These are phyloP conservation scores for Tetradesmus lagerheimii DNA, from an alignment of 139 green algal genomes.

Conservation along the genomic window DNA sequence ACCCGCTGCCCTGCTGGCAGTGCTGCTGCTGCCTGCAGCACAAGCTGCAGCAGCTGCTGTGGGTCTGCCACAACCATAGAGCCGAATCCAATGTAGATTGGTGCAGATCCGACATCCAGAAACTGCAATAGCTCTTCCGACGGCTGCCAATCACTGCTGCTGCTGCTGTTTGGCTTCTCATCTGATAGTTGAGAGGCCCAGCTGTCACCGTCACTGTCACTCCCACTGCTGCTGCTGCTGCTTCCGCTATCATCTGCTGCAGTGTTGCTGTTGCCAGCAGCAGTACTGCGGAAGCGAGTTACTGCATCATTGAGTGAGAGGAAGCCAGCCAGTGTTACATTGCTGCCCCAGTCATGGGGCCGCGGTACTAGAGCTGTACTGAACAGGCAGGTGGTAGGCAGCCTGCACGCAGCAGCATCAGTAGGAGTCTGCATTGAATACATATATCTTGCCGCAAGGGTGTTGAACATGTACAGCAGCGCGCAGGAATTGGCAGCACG, in stretches of 20 bases:
- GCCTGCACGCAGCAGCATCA: slow-evolving; percentile 13
- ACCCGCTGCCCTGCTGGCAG: not conserved
- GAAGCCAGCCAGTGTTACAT: slow-evolving; percentile 32
- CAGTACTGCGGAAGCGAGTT: not conserved
- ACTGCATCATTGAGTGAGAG: slow-evolving; percentile 11
- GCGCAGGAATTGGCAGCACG: too few species aligned
- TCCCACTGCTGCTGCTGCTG: slow-evolving; percentile 6
- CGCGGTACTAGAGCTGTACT: slow-evolving; percentile 16
- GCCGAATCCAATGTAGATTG: slow-evolving; percentile 45
- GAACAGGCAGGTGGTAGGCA: slow-evolving; percentile 37
- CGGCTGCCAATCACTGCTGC: not conserved
- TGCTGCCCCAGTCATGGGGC: slow-evolving; percentile 19
- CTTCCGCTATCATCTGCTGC: not conserved
- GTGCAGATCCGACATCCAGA: not conserved
- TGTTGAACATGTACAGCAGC: too few species aligned
- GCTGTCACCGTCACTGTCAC: not conserved
- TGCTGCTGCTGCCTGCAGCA: not conserved
- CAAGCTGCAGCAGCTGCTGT: not conserved
- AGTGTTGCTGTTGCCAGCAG: not conserved
- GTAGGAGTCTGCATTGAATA: too few species aligned
- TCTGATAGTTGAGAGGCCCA: not conserved
- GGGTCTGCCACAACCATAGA: slow-evolving; percentile 15
- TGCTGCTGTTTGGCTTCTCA: not conserved
- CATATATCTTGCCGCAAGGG: too few species aligned
- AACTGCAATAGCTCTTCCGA: not conserved